These are phyloP conservation scores for Dictyostelium citrinum DNA, from an alignment of 78 protist species.

Conservation along the genomic window DNA sequence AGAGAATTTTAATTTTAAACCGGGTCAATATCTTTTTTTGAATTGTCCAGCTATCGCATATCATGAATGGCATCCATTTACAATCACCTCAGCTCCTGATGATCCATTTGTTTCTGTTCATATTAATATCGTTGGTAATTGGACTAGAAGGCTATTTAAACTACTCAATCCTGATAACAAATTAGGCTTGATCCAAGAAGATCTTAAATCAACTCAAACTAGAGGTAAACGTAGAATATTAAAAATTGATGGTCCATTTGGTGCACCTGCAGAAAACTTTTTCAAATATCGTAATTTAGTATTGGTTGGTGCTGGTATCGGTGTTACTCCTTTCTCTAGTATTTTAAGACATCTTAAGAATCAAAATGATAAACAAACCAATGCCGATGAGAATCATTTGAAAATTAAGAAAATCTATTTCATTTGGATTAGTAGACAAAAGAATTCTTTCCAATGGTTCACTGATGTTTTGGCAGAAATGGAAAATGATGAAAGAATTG, in stretches of 20 bases:
- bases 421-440: constrained; percentile 86
- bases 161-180: constrained; percentile 62
- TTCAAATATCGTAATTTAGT: constrained; percentile 69
- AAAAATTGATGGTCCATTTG: constrained; percentile 93
- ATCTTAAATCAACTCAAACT: background rate
- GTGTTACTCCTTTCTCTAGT: constrained; percentile 96
- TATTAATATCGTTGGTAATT: constrained; percentile 82
- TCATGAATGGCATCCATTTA: constrained; percentile 94
- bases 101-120: constrained; percentile 82
- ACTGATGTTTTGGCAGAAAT: constrained; percentile 71
- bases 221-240: background rate
- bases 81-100: constrained; percentile 92
- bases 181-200: constrained; percentile 75
- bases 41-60: constrained; percentile 67
- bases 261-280: constrained; percentile 84
- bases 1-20: constrained; percentile 48
- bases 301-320: constrained; percentile 94
- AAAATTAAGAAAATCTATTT: constrained; percentile 83
- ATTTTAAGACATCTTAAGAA: constrained; percentile 82
- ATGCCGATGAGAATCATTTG: background rate
- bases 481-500: constrained; percentile 24
- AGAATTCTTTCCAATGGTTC: constrained; percentile 88
- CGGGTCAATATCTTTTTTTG: constrained; percentile 68
- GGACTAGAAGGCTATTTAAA: constrained; percentile 69
- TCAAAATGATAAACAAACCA: background rate